Base-by-base conservation (phyloP, 1,139 yeast species). In the Pichia sp. region DNA sequence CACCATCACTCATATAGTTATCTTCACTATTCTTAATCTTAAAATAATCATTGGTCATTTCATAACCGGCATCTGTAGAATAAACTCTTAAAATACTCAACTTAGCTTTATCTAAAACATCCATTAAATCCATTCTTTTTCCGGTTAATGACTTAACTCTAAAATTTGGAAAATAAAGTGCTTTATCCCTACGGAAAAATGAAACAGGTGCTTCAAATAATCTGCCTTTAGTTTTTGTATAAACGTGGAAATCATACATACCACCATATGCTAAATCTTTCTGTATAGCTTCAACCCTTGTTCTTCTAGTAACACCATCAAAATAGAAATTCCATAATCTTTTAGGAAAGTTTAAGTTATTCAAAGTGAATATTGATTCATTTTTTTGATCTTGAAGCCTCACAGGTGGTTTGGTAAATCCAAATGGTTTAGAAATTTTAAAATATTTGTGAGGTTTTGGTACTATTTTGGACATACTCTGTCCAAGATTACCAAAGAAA, bases 151-250 rank as follows among this genome's bases (percentile, higher is more conserved):
- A 73, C 26, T 71, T 71, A 0, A 86, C 95, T 29, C 67, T 63
- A 49, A 92, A 71, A 58, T 89, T 89, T n/a, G 97, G 96, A 66
- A 92, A 87, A 60, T 77, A 92, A 45, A 80, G 68, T 0, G 97
- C 73, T 57, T 77, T 82, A n/a, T 85, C 94, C 9, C 70, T 66
- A 49, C 75, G 77, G 73, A 92, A 89, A 54, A 76, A 82, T 1
- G 90, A 78, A 11, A 74, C 69, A 1, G 97, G 97, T 0, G 96
- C 80, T 20, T 75, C 69, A 67, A 89, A 92, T 53, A 89, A 72
- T 65, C 89, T 87, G 31, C 97, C 97, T 37, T 80, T 77, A 3
- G 94, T 85, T 55, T 82, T 82, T 42, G 83, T 71, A 61, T 81
- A 90, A 1, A 86, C 80, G 58, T 86, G 83, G 54, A 87, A 73